A percentile compares a stretch with the other conserved stretches of the same genome.
phyloP scores from a whole-genome alignment of 768 basidiomycete genomes.

The Kwoniella pini region DNA sequence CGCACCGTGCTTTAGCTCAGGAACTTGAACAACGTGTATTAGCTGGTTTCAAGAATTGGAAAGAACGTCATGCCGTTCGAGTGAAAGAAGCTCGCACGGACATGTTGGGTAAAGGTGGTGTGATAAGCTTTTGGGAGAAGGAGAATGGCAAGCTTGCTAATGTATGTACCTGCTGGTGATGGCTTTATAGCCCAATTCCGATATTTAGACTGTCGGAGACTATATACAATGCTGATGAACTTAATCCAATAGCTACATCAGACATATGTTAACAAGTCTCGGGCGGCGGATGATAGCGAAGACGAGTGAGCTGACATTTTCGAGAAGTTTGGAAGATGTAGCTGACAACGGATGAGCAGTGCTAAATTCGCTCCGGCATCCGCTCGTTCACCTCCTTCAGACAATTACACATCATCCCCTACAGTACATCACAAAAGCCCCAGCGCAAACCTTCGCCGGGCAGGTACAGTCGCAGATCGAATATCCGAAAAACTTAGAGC shows the following conservation, averaged over 20 bases:
- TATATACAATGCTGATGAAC: background rate
- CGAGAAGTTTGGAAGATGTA: constrained; percentile 9
- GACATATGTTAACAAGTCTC: constrained; percentile 72
- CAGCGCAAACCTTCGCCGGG: constrained; percentile 21
- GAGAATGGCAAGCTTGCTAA: constrained; percentile 41
- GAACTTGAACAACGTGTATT: constrained; percentile 75
- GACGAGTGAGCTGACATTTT: constrained; percentile 71
- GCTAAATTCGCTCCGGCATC: constrained; percentile 82
- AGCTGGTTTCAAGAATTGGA: constrained; percentile 80
- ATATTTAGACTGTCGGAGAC: no score
- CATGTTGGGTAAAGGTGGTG: constrained; percentile 71
- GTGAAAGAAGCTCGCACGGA: constrained; percentile 63
- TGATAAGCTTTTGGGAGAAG: constrained; percentile 60
- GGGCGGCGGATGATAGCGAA: constrained; percentile 85
- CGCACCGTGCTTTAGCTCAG: constrained; percentile 69
- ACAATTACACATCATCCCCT: constrained; percentile 82
- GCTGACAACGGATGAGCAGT: constrained; percentile 56
- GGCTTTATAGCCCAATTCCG: background rate
- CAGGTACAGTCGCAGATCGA: constrained; percentile 80
- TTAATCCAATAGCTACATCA: constrained; percentile 65
- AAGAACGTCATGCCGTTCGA: constrained; percentile 69
- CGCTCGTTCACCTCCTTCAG: constrained; percentile 50
- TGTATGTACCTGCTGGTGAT: constrained; percentile 23
- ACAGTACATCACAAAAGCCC: constrained; percentile 46
- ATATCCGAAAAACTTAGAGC: constrained; percentile 74